phyloP scores from a whole-genome alignment of 2,329 filamentous ascomycete species.

The Cytospora piceicola region DNA sequence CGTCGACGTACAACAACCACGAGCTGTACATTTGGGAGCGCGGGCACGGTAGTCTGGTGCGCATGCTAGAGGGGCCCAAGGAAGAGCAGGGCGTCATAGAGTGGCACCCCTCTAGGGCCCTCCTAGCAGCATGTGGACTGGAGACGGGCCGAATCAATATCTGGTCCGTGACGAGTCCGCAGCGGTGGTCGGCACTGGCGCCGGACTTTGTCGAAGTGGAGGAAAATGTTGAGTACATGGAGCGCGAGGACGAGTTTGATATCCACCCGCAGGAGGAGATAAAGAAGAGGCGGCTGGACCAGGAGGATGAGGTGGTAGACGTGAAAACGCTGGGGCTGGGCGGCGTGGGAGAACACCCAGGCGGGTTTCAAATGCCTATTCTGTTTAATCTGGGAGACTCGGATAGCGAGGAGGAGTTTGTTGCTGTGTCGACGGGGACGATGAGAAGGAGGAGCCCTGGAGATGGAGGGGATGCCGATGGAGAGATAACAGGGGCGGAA shows the following conservation, averaged over 20 bases:
- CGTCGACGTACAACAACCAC: constrained; percentile 97
- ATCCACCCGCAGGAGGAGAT: constrained; percentile 95
- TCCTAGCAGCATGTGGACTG: constrained; percentile 88
- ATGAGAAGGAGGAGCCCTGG: constrained; percentile 86
- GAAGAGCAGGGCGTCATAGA: constrained; percentile 97
- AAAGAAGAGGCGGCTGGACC: constrained; percentile 84
- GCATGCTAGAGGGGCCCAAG: constrained; percentile 94
- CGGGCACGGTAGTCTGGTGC: constrained; percentile 88
- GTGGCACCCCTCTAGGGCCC: constrained; percentile 88
- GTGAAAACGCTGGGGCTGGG: constrained; percentile 76
- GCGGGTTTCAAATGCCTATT: constrained; percentile 84
- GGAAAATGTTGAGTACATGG: constrained; percentile 96
- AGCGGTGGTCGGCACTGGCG: constrained; percentile 95
- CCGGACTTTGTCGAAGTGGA: constrained; percentile 98
- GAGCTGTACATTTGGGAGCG: constrained; percentile 99
- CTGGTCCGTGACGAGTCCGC: constrained; percentile 93
- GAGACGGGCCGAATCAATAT: constrained; percentile 94
- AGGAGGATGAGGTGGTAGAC: constrained; percentile 92
- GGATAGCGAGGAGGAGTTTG: constrained; percentile 90
- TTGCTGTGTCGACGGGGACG: constrained; percentile 73
- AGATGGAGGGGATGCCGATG: constrained; percentile 69
- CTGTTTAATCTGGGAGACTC: constrained; percentile 91
- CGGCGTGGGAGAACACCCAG: constrained; percentile 58
- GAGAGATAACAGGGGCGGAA: constrained; percentile 53
- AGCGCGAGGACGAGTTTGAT: constrained; percentile 96